Evolutionary conservation across 139 green algal genomes (phyloP).

Genomic region (Closterium sp.): DNA sequence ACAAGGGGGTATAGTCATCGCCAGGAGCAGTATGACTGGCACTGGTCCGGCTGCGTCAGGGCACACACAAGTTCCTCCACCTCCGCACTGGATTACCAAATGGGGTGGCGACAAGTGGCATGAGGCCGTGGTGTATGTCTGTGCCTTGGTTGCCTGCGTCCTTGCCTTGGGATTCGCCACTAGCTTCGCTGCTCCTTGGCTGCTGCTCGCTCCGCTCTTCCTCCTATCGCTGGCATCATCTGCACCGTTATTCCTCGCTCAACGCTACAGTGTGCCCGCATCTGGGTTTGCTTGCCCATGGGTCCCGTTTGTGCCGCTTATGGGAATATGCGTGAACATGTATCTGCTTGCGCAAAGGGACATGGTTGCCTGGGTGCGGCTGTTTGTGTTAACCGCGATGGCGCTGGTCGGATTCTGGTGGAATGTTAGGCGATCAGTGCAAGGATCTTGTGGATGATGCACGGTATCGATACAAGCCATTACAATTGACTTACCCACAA

Average conservation of each 20-base stretch:
- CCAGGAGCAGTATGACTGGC: neutral
- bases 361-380: slow-evolving; percentile 13
- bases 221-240: neutral
- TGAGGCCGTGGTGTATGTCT: slow-evolving; percentile 1
- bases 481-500: too few relatives aligned
- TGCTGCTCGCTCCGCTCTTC: neutral
- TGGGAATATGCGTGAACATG: slow-evolving; percentile 38
- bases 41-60: too few relatives aligned
- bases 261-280: slow-evolving; percentile 4
- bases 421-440: neutral
- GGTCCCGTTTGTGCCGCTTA: slow-evolving; percentile 26
- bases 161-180: slow-evolving; percentile 7
- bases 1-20: neutral
- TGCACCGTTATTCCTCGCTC: neutral
- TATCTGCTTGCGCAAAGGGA: slow-evolving; percentile 43
- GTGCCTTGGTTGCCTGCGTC: neutral
- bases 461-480: too few relatives aligned
- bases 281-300: slow-evolving; percentile 32
- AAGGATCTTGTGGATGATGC: neutral
- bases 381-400: slow-evolving; percentile 18
- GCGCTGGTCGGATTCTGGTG: neutral
- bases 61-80: neutral
- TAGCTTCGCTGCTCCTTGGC: neutral
- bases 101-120: slow-evolving; percentile 14
- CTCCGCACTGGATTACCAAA: neutral